Percentiles rank a stretch among this genome's conserved stretches.
These are phyloP conservation scores for Zasmidium citrigriseum DNA, from an alignment of 2,329 filamentous ascomycete genomes.

Conservation along the genomic window DNA sequence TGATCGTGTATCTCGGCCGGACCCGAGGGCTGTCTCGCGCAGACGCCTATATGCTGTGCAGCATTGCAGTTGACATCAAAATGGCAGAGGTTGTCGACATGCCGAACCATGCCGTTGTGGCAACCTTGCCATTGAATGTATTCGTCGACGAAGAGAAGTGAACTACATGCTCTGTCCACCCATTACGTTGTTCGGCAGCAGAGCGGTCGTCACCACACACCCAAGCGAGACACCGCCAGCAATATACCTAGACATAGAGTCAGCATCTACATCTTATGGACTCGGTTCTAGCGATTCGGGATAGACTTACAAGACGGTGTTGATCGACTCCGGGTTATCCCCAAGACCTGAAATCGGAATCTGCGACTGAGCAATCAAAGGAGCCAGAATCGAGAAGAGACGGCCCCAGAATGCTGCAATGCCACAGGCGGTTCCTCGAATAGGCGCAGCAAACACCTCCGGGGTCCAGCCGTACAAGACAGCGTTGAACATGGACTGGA, in stretches of 20 bases:
- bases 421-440: conserved; percentile 50
- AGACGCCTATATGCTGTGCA: conserved; percentile 26
- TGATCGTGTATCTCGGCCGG: conserved; percentile 18
- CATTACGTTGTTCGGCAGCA: conserved; percentile 47
- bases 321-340: conserved; percentile 36
- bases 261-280: too few species aligned
- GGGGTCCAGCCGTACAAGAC: conserved; percentile 56
- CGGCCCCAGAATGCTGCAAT: conserved; percentile 61
- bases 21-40: conserved; percentile 12
- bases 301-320: conserved; percentile 58
- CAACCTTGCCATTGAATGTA: conserved; percentile 20
- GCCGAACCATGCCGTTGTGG: conserved; percentile 23
- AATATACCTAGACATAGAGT: background rate
- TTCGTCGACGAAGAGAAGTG: conserved; percentile 7
- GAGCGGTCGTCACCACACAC: conserved; percentile 53
- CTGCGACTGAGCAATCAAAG: conserved; percentile 55
- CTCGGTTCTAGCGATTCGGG: too few species aligned
- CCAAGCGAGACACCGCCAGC: conserved; percentile 58
- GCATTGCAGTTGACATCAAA: conserved; percentile 19
- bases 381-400: conserved; percentile 59
- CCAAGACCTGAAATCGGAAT: conserved; percentile 21
- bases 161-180: conserved; percentile 38
- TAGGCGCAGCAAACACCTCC: conserved; percentile 43
- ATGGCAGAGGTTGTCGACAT: conserved; percentile 24
- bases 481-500: conserved; percentile 55